Conservation (phyloP, 768 basidiomycete species). For the Paxillus ammoniavirescens region DNA sequence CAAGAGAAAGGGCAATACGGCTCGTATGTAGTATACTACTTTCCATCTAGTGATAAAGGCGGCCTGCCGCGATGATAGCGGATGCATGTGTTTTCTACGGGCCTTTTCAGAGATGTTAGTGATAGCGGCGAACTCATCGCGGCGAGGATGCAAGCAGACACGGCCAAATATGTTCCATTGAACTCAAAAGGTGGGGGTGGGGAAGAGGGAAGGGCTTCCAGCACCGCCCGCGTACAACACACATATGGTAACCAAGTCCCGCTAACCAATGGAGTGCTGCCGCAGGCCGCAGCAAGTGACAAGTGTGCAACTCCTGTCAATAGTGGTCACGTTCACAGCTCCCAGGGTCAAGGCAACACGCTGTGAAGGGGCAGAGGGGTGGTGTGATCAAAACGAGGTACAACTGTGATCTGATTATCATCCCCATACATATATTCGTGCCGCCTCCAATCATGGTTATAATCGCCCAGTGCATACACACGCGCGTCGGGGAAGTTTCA, state of each 20-base stretch:
- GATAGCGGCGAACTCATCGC: neutral
- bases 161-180: neutral
- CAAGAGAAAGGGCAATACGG: too few species aligned
- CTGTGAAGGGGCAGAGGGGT: constrained; percentile 3
- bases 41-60: too few species aligned
- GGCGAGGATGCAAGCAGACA: neutral
- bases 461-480: neutral
- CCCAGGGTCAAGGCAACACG: neutral
- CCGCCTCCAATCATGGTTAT: neutral
- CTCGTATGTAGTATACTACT: too few species aligned
- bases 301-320: neutral
- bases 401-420: too few species aligned
- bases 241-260: neutral
- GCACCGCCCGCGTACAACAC: neutral
- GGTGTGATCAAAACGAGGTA: constrained; percentile 8
- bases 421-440: neutral
- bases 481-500: too few species aligned
- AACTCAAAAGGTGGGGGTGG: neutral
- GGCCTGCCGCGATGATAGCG: too few species aligned
- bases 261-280: neutral
- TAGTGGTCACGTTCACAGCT: neutral
- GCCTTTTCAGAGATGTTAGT: neutral
- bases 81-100: too few species aligned
- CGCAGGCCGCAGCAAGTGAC: too few species aligned
- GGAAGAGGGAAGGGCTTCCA: neutral